Percentiles rank a stretch among this genome's conserved stretches.
Conservation (phyloP, 2,329 filamentous ascomycete genomes). For the Sclerotinia trifoliorum region DNA sequence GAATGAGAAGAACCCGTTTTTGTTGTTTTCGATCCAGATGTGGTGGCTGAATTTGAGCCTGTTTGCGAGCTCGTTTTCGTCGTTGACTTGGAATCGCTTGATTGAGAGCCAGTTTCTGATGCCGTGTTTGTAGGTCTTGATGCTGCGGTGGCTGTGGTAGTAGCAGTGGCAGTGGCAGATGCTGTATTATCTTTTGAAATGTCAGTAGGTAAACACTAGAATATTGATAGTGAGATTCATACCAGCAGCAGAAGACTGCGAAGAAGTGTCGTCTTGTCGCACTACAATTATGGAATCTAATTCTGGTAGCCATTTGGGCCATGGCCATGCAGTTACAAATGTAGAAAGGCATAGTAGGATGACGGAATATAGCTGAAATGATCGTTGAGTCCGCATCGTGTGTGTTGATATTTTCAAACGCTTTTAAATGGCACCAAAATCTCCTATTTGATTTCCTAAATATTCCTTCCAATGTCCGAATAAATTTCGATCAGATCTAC, state of each 20-base stretch:
- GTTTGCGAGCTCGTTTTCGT: conserved; percentile 18
- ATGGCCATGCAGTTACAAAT: conserved; percentile 48
- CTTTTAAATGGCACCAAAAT: conserved; percentile 7
- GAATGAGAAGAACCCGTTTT: conserved; percentile 3
- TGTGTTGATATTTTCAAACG: conserved; percentile 30
- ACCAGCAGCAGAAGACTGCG: conserved; percentile 23
- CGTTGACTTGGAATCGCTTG: conserved; percentile 5
- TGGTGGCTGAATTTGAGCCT: conserved; percentile 12
- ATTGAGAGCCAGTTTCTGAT: conserved; percentile 8
- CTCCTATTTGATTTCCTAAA: not conserved
- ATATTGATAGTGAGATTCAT: conserved; percentile 9
- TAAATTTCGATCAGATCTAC: not conserved
- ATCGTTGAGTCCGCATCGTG: conserved; percentile 51
- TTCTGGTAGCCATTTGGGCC: conserved; percentile 56
- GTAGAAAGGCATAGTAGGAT: conserved; percentile 54
- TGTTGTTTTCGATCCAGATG: conserved; percentile 10
- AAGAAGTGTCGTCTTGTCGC: conserved; percentile 42
- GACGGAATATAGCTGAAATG: conserved; percentile 49
- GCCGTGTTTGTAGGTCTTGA: conserved; percentile 10
- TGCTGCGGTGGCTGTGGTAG: conserved; percentile 1
- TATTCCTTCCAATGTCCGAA: not conserved
- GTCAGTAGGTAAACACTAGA: not conserved
- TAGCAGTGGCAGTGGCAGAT: conserved; percentile 2
- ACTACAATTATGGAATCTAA: conserved; percentile 52
- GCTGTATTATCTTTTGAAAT: not conserved